Evolutionary conservation across 768 basidiomycete genomes (phyloP).

Genomic region (Antrodiella citrinella): DNA sequence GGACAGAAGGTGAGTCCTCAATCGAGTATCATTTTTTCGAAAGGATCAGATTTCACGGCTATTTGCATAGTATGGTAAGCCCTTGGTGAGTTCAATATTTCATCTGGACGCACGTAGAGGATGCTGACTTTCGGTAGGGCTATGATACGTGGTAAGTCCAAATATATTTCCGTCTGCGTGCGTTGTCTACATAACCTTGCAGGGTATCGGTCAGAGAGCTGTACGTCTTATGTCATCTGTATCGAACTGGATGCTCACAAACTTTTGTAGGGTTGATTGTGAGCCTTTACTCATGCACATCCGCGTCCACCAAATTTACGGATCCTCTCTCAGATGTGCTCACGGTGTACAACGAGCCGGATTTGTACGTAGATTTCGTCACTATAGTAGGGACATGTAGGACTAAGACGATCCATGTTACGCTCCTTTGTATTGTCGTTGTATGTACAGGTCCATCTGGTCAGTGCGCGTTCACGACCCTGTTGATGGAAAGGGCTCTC

Average conservation of each 20-base stretch:
- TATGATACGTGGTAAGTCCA: slow-evolving; percentile 50
- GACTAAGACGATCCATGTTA: not conserved
- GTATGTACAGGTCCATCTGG: slow-evolving; percentile 68
- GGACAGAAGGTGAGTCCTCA: slow-evolving; percentile 68
- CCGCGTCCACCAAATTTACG: too few relatives aligned
- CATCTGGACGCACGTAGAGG: not conserved
- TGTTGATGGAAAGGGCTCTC: slow-evolving; percentile 5
- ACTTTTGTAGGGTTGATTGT: slow-evolving; percentile 59
- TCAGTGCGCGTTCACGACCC: slow-evolving; percentile 29
- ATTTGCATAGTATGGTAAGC: slow-evolving; percentile 56
- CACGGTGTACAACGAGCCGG: slow-evolving; percentile 60
- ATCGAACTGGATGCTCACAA: not conserved
- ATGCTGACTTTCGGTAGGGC: slow-evolving; percentile 24
- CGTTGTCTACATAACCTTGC: not conserved
- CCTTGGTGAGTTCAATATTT: slow-evolving; percentile 45
- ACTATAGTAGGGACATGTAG: not conserved
- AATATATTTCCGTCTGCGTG: not conserved
- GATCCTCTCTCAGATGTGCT: slow-evolving; percentile 73
- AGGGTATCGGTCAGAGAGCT: slow-evolving; percentile 70
- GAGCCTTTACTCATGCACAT: too few relatives aligned
- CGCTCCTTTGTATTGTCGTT: slow-evolving; percentile 8
- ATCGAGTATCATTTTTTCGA: not conserved
- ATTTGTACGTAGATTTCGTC: slow-evolving; percentile 51
- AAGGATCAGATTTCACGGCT: not conserved
- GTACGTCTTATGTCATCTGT: slow-evolving; percentile 34